Evolutionary conservation across 148 eudicot species (phyloP).

Genomic region (Cornus florida): DNA sequence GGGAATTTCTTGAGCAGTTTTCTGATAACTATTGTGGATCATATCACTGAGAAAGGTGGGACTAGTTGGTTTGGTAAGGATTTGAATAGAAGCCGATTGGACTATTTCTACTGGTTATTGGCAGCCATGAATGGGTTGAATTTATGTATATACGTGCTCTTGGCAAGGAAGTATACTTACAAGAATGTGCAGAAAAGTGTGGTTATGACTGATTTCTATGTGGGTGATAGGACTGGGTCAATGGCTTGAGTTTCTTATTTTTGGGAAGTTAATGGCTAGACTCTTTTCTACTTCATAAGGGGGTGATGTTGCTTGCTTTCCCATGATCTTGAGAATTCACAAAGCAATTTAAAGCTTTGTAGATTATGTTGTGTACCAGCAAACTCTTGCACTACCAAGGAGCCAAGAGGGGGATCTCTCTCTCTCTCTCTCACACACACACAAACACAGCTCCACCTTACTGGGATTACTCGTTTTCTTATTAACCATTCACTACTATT

Average conservation of each 20-base stretch:
- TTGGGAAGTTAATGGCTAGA: neutral
- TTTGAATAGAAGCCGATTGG: conserved; percentile 12
- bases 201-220: neutral
- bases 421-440: too few species aligned
- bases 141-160: conserved; percentile 4
- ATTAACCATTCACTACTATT: too few species aligned
- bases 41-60: conserved; percentile 8
- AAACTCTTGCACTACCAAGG: too few species aligned
- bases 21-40: conserved; percentile 16
- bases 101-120: conserved; percentile 22
- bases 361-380: too few species aligned
- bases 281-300: neutral
- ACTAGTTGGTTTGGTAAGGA: conserved; percentile 19
- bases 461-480: too few species aligned
- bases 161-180: conserved; percentile 13
- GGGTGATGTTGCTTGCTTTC: neutral
- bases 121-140: conserved; percentile 15
- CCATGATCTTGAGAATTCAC: neutral
- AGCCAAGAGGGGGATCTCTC: too few species aligned
- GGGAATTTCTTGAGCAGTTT: conserved; percentile 20
- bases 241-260: neutral
- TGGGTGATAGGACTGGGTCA: neutral
- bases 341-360: neutral
- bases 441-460: too few species aligned
- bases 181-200: conserved; percentile 16